Evolutionary conservation across 495 filamentous ascomycete genomes (phyloP), one percentile per base, ranked within the genome.

Genomic region (Collariella sp.): DNA sequence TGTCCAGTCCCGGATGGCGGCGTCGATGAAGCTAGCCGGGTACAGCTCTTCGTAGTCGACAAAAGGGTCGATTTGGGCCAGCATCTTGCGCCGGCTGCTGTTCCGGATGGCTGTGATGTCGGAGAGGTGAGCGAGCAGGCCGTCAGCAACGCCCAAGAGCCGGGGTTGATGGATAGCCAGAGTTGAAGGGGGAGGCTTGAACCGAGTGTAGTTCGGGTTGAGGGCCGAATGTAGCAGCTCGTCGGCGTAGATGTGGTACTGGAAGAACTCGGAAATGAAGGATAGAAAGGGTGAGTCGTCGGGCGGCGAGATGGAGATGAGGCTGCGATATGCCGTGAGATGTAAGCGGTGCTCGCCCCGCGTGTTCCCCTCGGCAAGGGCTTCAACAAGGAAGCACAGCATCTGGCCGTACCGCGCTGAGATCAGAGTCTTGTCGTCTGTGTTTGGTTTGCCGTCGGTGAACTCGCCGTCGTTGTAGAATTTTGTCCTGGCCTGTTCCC

Each of bases 221-320:
- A 74, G 76, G 61, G 83, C 80, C 18, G 84, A 73, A 34, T 81
- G 81, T 24, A 91, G 89, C 48, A 95, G 76, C 36, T 90, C 84
- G 62, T 88, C 88, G 24, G 84, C 86, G 52, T 87, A 83, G 58
- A 90, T 86, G 69, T 94, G 87, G 61, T 94, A 95, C 67, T 89
- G 85, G 72, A 95, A 94, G 74, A 95, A 94, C 67, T 95, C 90
- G 67, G 88, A 79, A 58, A 96, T 86, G 64, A 96, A 95, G 56
- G 83, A 81, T 16, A 81, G 71, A 62, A 90, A 88, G 26, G 83
- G 78, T 36, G 81, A 74, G 49, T 88, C 65, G 66, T 79, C 57
- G 58, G 81, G 72, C 62, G 79, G 73, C 69, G 83, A 73, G 54
- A 74, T 70, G 46, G 73, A 62, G n/a, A 93, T 77, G 45, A 95